Percentiles rank a stretch among this genome's conserved stretches.
Evolutionary conservation across 352 stramenopile genomes (phyloP).

Genomic region (Pythium vanterpoolii): DNA sequence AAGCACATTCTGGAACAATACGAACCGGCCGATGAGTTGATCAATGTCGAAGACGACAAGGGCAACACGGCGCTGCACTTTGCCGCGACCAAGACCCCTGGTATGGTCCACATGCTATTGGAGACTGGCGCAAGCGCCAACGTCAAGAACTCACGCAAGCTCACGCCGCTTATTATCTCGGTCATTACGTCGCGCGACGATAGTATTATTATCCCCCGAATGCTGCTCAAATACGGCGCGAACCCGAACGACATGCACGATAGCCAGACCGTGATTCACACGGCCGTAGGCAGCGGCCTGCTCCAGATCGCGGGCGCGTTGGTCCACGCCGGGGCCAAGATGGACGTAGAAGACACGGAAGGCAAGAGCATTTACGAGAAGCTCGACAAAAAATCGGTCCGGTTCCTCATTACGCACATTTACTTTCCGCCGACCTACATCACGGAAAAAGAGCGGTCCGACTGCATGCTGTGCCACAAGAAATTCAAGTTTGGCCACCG

Average conservation of each 20-base stretch:
- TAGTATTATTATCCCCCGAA: constrained; percentile 79
- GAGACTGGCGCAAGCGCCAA: constrained; percentile 77
- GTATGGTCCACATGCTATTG: constrained; percentile 80
- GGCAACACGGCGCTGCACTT: constrained; percentile 86
- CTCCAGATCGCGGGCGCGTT: constrained; percentile 79
- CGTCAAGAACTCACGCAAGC: constrained; percentile 84
- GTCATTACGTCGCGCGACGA: constrained; percentile 85
- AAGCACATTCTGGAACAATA: constrained; percentile 84
- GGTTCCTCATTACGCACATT: constrained; percentile 75
- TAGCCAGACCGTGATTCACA: constrained; percentile 85
- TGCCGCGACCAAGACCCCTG: constrained; percentile 80
- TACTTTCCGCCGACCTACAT: constrained; percentile 88
- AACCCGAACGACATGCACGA: constrained; percentile 90
- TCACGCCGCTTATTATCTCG: constrained; percentile 84
- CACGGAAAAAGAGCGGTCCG: constrained; percentile 75
- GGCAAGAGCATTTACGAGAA: constrained; percentile 87
- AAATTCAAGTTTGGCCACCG: constrained; percentile 86
- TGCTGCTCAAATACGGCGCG: constrained; percentile 85
- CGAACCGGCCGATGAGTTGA: constrained; percentile 71
- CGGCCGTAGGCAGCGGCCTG: constrained; percentile 53
- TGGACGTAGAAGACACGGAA: constrained; percentile 84
- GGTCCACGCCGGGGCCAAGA: constrained; percentile 78
- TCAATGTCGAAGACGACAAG: constrained; percentile 87
- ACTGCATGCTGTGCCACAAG: constrained; percentile 85
- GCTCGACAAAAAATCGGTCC: constrained; percentile 63